These are phyloP conservation scores for Carallia brachiata DNA, from an alignment of 345 rosid species.

Conservation along the genomic window DNA sequence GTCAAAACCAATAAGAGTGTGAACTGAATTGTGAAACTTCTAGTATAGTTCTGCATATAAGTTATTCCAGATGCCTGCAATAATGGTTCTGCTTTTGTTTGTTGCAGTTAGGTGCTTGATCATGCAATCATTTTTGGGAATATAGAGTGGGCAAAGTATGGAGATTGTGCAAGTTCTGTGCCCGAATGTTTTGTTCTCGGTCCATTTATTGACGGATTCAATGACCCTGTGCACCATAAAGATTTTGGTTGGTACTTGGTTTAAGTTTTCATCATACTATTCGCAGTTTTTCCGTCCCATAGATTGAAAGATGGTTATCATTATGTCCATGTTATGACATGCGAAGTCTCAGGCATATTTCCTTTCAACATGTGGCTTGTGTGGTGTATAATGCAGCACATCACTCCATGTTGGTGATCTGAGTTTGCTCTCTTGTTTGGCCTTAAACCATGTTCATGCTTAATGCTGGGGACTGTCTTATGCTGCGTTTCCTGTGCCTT, in stretches of 20 bases:
- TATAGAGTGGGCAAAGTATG: constrained; percentile 65
- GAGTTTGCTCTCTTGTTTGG: too few relatives aligned
- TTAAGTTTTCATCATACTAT: constrained; percentile 3
- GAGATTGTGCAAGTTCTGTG: constrained; percentile 54
- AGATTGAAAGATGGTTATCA: background rate
- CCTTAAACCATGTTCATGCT: too few relatives aligned
- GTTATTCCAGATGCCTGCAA: background rate
- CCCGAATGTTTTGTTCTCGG: constrained; percentile 77
- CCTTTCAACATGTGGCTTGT: too few relatives aligned
- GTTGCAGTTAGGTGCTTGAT: constrained; percentile 90
- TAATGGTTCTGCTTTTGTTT: constrained; percentile 19
- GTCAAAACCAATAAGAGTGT: background rate
- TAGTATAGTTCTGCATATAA: constrained; percentile 1
- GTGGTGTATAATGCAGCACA: too few relatives aligned
- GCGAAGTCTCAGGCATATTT: too few relatives aligned
- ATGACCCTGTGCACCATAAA: constrained; percentile 83
- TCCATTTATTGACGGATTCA: constrained; percentile 75
- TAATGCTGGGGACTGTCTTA: too few relatives aligned
- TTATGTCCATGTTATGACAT: too few relatives aligned
- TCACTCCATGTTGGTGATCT: too few relatives aligned
- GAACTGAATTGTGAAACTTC: background rate
- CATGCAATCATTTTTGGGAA: constrained; percentile 81
- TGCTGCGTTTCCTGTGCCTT: too few relatives aligned
- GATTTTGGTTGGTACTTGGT: constrained; percentile 72
- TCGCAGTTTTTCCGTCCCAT: background rate